phyloP scores from a whole-genome alignment of 257 asterid genomes.

The Capsicum baccatum region DNA sequence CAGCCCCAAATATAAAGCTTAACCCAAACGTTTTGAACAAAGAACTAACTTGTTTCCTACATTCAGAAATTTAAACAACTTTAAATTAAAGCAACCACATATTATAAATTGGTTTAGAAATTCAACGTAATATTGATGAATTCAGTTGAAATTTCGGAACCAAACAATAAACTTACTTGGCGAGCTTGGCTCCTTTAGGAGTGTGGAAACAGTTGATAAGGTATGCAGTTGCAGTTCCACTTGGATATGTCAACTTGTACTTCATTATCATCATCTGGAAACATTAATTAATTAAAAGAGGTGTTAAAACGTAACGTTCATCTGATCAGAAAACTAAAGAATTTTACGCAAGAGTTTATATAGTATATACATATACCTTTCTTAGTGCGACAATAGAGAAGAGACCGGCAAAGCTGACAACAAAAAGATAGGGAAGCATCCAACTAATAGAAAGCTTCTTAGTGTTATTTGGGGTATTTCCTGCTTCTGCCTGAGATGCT shows the following conservation, averaged over 20 bases:
- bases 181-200: conserved; percentile 76
- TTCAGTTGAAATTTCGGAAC: not conserved
- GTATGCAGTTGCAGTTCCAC: conserved; percentile 86
- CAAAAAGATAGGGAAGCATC: conserved; percentile 62
- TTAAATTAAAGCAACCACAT: no score
- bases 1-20: conserved; percentile 62
- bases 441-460: conserved; percentile 62
- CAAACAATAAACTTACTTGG: conserved; percentile 46
- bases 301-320: not conserved
- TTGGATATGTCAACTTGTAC: conserved; percentile 80
- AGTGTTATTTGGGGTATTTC: conserved; percentile 57
- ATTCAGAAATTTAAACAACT: not conserved
- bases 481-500: conserved; percentile 57
- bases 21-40: conserved; percentile 64
- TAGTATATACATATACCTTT: conserved; percentile 44
- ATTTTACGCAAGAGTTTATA: not conserved
- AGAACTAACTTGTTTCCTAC: conserved; percentile 60
- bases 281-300: not conserved
- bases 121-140: not conserved
- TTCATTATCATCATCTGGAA: conserved; percentile 65
- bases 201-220: conserved; percentile 90
- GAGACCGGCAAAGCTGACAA: conserved; percentile 79
- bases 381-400: conserved; percentile 79
- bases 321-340: not conserved
- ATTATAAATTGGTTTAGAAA: no score